phyloP scores from a whole-genome alignment of 768 basidiomycete species.

The Collybiopsis confluens region DNA sequence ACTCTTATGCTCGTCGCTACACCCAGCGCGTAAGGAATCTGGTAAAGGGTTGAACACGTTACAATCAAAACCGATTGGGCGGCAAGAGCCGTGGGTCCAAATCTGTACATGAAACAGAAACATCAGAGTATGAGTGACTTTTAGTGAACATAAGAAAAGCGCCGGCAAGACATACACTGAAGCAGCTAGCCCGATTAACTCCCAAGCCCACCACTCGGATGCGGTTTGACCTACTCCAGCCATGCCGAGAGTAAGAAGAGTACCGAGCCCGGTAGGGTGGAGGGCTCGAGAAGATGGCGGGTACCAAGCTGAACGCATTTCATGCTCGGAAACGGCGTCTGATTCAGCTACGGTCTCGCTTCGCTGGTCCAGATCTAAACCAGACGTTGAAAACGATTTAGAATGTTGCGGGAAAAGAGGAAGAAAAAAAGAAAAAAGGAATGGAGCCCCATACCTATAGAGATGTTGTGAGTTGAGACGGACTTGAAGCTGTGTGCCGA shows the following conservation, averaged over 20 bases:
- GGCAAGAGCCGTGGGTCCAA: slow-evolving; percentile 80
- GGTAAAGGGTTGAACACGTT: slow-evolving; percentile 71
- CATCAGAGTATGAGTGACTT: neutral
- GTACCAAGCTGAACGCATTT: slow-evolving; percentile 68
- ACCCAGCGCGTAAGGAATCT: slow-evolving; percentile 78
- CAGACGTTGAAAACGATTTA: too few species aligned
- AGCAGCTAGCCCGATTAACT: slow-evolving; percentile 62
- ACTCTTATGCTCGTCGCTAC: slow-evolving; percentile 86
- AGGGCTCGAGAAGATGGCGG: slow-evolving; percentile 64
- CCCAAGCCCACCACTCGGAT: slow-evolving; percentile 98
- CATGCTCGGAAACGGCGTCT: neutral
- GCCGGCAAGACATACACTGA: slow-evolving; percentile 37
- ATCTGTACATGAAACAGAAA: slow-evolving; percentile 30
- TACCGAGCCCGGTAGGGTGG: slow-evolving; percentile 46
- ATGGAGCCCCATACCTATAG: too few species aligned
- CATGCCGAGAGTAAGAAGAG: slow-evolving; percentile 71
- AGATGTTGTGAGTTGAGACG: too few species aligned
- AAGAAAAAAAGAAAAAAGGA: too few species aligned
- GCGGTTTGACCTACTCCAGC: slow-evolving; percentile 85
- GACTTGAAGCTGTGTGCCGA: too few species aligned
- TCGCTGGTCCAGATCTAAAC: too few species aligned
- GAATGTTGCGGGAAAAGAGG: too few species aligned
- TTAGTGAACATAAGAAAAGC: too few species aligned
- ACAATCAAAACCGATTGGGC: slow-evolving; percentile 83
- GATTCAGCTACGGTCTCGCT: too few species aligned